Evolutionary conservation across 2,329 filamentous ascomycete species (phyloP), one percentile per base, ranked within the genome.

Genomic region (Curvularia verruculosa): DNA sequence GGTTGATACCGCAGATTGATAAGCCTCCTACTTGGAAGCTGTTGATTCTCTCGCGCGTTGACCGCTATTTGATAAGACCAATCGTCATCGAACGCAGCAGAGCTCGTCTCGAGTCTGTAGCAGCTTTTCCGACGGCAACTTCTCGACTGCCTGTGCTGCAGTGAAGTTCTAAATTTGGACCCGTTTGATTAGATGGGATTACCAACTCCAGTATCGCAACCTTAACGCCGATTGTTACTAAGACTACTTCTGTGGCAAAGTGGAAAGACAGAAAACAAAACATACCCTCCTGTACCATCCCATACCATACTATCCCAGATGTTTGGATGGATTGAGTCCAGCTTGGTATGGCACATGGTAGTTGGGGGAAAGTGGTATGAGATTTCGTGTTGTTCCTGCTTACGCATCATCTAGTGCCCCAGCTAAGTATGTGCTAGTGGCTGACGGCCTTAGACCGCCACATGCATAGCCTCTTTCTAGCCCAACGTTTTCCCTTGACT

Each of bases 361-460:
- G 10, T 40, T 39, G 19, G 62, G 19, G 62, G 60, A 64, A 47
- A 45, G 61, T 56, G 59, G 61, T 49, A 56, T 62, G 59, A 62
- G 59, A 60, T 56, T 49, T 52, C 15, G 49, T 45, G 31, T 51
- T 47, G 34, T 29, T 23, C 24, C 36, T 64, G 61, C 59, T 64
- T 64, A 64, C 21, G 54, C 59, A 61, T 50, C 59, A 58, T 18
- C 40, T 44, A 29, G 52, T 50, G 19, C 15, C 34, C 19, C 41
- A 49, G 9, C 46, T 37, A 18, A 29, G 19, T n/a, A 52, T 39
- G 49, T 47, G 52, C 39, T 44, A 54, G 51, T 23, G 19, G 45
- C 52, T 58, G 31, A 58, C 54, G 13, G 48, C 7, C 29, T 48
- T 43, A 46, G 34, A 26, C 47, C 46, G 41, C 39, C 48, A 49